Evolutionary conservation across 106 monocot species (phyloP).

Genomic region (Ottelia alismoides): DNA sequence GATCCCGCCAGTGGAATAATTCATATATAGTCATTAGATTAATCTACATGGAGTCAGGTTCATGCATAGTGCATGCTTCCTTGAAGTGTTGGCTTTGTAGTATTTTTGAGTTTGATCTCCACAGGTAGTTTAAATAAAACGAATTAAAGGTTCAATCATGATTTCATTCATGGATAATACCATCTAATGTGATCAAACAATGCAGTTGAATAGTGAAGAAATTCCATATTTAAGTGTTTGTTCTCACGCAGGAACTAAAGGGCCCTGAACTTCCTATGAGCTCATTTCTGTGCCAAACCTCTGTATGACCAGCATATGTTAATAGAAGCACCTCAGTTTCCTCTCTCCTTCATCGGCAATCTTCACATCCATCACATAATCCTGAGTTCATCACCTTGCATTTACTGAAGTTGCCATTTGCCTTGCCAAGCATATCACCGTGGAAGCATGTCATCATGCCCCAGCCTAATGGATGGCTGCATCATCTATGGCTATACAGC

Average conservation of each 20-base stretch:
- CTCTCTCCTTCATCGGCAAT: slow-evolving; percentile 32
- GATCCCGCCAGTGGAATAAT: too few relatives aligned
- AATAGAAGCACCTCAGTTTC: slow-evolving; percentile 42
- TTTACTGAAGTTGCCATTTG: slow-evolving; percentile 35
- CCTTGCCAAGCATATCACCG: slow-evolving; percentile 31
- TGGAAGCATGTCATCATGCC: slow-evolving; percentile 13
- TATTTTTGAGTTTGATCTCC: too few relatives aligned
- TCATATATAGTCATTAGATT: too few relatives aligned
- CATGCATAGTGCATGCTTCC: too few relatives aligned
- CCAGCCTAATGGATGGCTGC: slow-evolving; percentile 27
- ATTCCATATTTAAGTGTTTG: slow-evolving; percentile 53
- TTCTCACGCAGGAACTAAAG: slow-evolving; percentile 77
- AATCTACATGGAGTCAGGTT: too few relatives aligned
- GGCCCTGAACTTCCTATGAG: slow-evolving; percentile 42
- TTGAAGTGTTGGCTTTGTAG: too few relatives aligned
- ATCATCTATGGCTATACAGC: slow-evolving; percentile 29
- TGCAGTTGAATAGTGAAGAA: slow-evolving; percentile 10
- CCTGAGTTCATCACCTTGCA: slow-evolving; percentile 32
- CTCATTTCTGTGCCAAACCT: slow-evolving; percentile 44
- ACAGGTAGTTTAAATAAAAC: too few relatives aligned
- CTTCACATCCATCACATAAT: slow-evolving; percentile 43
- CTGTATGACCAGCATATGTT: slow-evolving; percentile 34
- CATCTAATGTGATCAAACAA: too few relatives aligned
- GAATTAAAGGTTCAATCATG: too few relatives aligned
- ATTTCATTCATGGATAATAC: too few relatives aligned